Evolutionary conservation across 208 protist genomes (phyloP), one percentile per base, ranked within the genome.

Genomic region (Acanthamoeba healyi): DNA sequence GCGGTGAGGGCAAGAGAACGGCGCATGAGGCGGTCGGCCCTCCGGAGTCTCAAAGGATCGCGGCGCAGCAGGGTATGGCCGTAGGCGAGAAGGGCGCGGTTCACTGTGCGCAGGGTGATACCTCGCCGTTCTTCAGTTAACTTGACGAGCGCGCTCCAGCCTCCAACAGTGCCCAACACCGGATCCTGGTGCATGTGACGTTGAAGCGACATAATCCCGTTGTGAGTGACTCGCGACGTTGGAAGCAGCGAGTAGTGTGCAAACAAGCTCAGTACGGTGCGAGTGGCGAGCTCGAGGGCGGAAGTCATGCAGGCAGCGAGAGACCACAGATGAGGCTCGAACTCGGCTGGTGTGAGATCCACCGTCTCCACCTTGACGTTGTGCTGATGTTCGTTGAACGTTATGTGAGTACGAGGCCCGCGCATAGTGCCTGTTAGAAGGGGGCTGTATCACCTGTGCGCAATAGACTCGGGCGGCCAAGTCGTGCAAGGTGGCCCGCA

Each of bases 271-370:
- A 67, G 72, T 29, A 82, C 72, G 24, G 72, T 9, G 17, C 72
- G 34, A n/a, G 34, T 32, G 6, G 72, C 72, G 40, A 82, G 72
- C 22, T 82, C 72, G 10, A 82, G 26, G 72, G 24, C 12, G 42
- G 72, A 42, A n/a, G 38, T 82, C 72, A 82, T 82, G 34, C 40
- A 82, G 42, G 72, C 72, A 24, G 38, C 72, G 19, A 82, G 32
- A 2, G 72, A 82, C 72, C 72, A 82, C 72, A 82, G 42, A 22
- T 82, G 34, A 1, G 72, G 72, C 40, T 42, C 24, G 24, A 82
- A 32, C 72, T 82, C 72, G 72, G 72, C 72, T 1, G 72, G 72
- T 19, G 29, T 7, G 4, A 82, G 24, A 29, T 82, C 42, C 72
- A 82, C 72, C 19, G 72, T 82, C 22, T 82, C 72, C 22, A 82